Percentiles rank a stretch among this genome's conserved stretches.
phyloP scores from a whole-genome alignment of 1,284 basidiomycete species.

The Rhodotorula mucilaginosa region DNA sequence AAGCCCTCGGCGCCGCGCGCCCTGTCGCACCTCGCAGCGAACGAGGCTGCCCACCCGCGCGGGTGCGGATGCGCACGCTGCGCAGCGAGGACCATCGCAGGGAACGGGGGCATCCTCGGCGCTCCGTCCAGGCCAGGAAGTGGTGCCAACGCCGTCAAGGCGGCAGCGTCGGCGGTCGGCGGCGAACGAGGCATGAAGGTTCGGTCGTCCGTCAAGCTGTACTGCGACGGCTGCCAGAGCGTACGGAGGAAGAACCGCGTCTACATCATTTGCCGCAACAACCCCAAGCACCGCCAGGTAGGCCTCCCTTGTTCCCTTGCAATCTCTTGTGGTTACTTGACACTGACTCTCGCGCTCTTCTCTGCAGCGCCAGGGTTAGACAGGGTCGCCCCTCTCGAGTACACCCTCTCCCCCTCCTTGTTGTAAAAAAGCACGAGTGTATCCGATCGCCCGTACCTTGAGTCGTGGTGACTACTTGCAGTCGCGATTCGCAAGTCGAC shows the following conservation, averaged over 20 bases:
- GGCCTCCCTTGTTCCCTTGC: background rate
- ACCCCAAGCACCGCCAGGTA: slow-evolving; percentile 98
- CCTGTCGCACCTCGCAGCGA: slow-evolving; percentile 16
- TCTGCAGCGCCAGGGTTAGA: background rate
- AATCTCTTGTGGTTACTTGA: background rate
- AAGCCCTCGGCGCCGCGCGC: slow-evolving; percentile 14
- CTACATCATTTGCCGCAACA: slow-evolving; percentile 89
- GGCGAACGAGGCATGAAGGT: slow-evolving; percentile 85
- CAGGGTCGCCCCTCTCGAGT: background rate
- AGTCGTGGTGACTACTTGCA: too few species aligned
- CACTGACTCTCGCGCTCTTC: too few species aligned
- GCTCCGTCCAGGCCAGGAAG: background rate
- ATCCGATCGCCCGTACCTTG: too few species aligned
- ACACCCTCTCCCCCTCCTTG: background rate
- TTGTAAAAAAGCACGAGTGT: background rate
- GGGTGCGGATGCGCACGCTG: slow-evolving; percentile 32
- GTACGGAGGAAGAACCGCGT: slow-evolving; percentile 75
- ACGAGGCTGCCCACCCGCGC: slow-evolving; percentile 18
- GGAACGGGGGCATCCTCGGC: background rate
- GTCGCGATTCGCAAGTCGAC: too few species aligned
- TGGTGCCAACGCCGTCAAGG: background rate
- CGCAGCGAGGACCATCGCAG: slow-evolving; percentile 11
- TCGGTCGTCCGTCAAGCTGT: slow-evolving; percentile 79
- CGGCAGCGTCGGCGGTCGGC: background rate
- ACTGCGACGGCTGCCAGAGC: slow-evolving; percentile 48